A percentile compares a stretch with the other conserved stretches of the same genome.
These are phyloP conservation scores for Hypoxylon sp. DNA, from an alignment of 2,329 filamentous ascomycete species.

Conservation along the genomic window DNA sequence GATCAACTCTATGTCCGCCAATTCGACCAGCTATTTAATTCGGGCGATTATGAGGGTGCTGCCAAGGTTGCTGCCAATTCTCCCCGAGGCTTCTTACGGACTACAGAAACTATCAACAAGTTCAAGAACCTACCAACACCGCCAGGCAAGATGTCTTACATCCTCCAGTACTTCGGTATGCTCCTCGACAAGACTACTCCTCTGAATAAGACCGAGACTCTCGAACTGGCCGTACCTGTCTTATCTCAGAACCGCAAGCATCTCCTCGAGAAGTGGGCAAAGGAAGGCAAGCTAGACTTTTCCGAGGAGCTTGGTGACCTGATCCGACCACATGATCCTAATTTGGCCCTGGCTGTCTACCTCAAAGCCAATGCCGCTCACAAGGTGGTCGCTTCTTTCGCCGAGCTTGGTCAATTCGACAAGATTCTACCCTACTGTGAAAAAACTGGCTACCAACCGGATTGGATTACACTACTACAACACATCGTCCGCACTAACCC, in stretches of 20 bases:
- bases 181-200: conserved; percentile 90
- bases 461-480: conserved; percentile 92
- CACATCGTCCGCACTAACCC: conserved; percentile 93
- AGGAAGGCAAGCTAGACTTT: conserved; percentile 94
- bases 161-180: conserved; percentile 98
- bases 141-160: conserved; percentile 90
- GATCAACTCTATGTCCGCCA: conserved; percentile 94
- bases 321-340: conserved; percentile 89
- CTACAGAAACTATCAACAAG: conserved; percentile 93
- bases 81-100: conserved; percentile 93
- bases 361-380: conserved; percentile 90
- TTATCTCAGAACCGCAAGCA: conserved; percentile 95
- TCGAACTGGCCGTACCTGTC: conserved; percentile 94
- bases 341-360: conserved; percentile 90
- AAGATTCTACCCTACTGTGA: conserved; percentile 94
- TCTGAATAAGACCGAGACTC: conserved; percentile 92
- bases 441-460: conserved; percentile 90
- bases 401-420: conserved; percentile 96
- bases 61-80: conserved; percentile 98
- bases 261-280: conserved; percentile 97
- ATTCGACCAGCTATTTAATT: conserved; percentile 88
- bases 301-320: conserved; percentile 97
- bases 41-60: conserved; percentile 87
- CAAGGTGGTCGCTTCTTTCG: conserved; percentile 95
- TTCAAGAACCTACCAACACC: conserved; percentile 90